Base-by-base conservation (phyloP, 2,329 filamentous ascomycete species). In the Paradendryphiella salina region DNA sequence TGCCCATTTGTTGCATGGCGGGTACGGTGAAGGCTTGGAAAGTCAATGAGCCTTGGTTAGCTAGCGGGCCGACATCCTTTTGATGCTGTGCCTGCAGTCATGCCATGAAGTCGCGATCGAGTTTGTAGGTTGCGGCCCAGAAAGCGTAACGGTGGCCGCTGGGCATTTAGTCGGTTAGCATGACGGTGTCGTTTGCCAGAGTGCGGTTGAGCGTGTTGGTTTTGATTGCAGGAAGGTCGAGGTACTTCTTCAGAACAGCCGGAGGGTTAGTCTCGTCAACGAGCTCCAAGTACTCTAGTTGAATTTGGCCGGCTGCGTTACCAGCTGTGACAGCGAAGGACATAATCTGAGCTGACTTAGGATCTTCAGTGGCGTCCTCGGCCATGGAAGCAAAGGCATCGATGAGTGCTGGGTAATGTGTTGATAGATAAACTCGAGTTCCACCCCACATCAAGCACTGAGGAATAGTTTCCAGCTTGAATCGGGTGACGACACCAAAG, bases 121-220 rank as follows among this genome's bases (percentile, higher is more conserved):
- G 44, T 38, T 65, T 68, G 54, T 62, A 64, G 3, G 66, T 56
- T 1, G 54, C 58, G 10, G 61, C 60, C 67, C 65, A 70, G 35
- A 65, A 66, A 1, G 60, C 64, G 29, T 71, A 52, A 18, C 63
- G 59, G 3, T 55, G 41, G 14, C 63, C 47, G 34, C 64, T 60
- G 0, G 72, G 73, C 37, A 72, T 73, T 26, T 60, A 56, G 2
- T 47, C 55, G 26, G 69, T 69, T 14, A 75, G 63, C 43, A 75
- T 65, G 5, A 18, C 13, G 11, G 15, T 28, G n/a, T 39, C 61
- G 36, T 67, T 45, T 10, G 54, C 48, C 8, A 45, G 37, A 15
- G 56, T 53, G 11, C 52, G 51, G 23, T 66, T 63, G 38, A 63
- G 53, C 31, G 57, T 50, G n/a, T 56, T 36, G 6, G 58, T 26